A percentile compares a stretch with the other conserved stretches of the same genome.
phyloP scores from a whole-genome alignment of 306 rosid genomes.

The Trifolium dubium region DNA sequence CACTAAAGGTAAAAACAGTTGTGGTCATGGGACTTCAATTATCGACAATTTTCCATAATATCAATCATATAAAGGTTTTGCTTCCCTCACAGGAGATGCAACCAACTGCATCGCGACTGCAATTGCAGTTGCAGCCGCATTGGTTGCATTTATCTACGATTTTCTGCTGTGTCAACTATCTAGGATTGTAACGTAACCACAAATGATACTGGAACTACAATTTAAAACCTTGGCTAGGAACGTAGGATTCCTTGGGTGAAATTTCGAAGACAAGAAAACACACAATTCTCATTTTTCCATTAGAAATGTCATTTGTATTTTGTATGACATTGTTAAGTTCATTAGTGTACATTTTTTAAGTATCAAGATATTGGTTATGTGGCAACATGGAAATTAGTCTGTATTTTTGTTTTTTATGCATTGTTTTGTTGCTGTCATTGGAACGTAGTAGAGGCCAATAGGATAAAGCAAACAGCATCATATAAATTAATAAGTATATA shows the following conservation, averaged over 20 bases:
- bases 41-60: too few relatives aligned
- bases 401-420: not conserved
- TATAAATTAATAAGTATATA: too few relatives aligned
- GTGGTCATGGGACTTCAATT: not conserved
- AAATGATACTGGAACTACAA: too few relatives aligned
- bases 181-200: too few relatives aligned
- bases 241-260: not conserved
- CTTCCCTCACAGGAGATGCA: too few relatives aligned
- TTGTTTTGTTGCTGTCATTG: not conserved
- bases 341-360: not conserved
- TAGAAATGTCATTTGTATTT: slow-evolving; percentile 4
- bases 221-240: not conserved
- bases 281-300: not conserved
- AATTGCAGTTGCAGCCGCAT: too few relatives aligned
- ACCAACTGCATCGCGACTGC: too few relatives aligned
- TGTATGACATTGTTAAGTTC: not conserved
- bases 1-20: not conserved
- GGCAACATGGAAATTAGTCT: not conserved
- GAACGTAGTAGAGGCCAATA: not conserved
- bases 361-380: not conserved
- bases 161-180: too few relatives aligned
- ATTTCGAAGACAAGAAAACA: slow-evolving; percentile 18
- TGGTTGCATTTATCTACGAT: too few relatives aligned
- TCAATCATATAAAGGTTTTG: too few relatives aligned
- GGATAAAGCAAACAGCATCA: not conserved